Evolutionary conservation across 176 grass and related monocot genomes (phyloP).

Genomic region (Eremochloa ophiuroides): DNA sequence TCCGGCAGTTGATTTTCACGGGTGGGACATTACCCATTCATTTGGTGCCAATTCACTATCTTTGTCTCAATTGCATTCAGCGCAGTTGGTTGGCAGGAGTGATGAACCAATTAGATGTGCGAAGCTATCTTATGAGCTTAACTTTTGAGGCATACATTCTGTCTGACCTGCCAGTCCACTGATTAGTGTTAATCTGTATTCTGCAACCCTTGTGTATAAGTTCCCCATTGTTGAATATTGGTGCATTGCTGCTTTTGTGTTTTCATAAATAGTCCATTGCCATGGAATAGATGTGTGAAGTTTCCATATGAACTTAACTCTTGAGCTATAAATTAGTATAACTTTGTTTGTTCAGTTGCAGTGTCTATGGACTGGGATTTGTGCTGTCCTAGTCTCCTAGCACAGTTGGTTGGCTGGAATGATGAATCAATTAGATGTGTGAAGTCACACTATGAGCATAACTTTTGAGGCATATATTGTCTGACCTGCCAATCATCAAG

Average conservation of each 20-base stretch:
- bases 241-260: not conserved
- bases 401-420: not conserved
- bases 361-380: not conserved
- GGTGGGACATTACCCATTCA: not conserved
- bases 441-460: not conserved
- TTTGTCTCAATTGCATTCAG: not conserved
- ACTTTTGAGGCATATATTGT: constrained; percentile 16
- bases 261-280: too few relatives aligned
- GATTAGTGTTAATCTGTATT: not conserved
- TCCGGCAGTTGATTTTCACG: constrained; percentile 52
- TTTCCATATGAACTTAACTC: too few relatives aligned
- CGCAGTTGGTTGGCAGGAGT: not conserved
- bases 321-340: too few relatives aligned
- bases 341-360: not conserved
- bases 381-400: not conserved
- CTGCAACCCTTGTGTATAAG: not conserved
- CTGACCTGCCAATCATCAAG: not conserved
- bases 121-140: constrained; percentile 34
- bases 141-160: constrained; percentile 50
- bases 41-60: not conserved
- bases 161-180: constrained; percentile 26
- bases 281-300: too few relatives aligned
- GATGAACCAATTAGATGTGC: constrained; percentile 71
- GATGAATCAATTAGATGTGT: constrained; percentile 36
- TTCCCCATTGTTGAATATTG: not conserved